Evolutionary conservation across 345 rosid species (phyloP).

Genomic region (Moringa oleifera): DNA sequence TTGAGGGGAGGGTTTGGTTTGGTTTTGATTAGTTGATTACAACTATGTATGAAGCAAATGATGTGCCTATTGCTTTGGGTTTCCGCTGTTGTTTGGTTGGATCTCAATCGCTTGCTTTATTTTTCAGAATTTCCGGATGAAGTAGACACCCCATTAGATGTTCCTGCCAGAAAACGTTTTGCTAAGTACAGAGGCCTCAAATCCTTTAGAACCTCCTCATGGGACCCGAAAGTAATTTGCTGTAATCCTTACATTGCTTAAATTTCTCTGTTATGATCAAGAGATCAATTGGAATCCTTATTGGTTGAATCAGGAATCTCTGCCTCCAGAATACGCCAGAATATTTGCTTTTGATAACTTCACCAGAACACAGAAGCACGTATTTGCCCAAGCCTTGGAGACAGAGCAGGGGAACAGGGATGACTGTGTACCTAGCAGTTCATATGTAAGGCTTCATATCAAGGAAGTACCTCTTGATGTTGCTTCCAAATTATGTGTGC

Average conservation of each 20-base stretch:
- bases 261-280: constrained; percentile 1
- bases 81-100: not conserved
- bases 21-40: not conserved
- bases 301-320: constrained; percentile 63
- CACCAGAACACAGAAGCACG: constrained; percentile 77
- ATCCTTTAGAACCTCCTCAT: constrained; percentile 87
- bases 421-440: constrained; percentile 53
- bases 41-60: constrained; percentile 3
- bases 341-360: constrained; percentile 91
- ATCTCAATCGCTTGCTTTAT: constrained; percentile 7
- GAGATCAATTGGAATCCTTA: constrained; percentile 12
- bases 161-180: constrained; percentile 84
- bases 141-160: constrained; percentile 85
- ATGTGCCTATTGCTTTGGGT: not conserved
- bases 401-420: constrained; percentile 50
- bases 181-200: constrained; percentile 89
- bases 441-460: constrained; percentile 65
- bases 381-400: constrained; percentile 50
- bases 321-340: constrained; percentile 86
- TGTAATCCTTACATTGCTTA: constrained; percentile 9
- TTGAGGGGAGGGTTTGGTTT: too few species aligned
- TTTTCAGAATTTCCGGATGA: constrained; percentile 88
- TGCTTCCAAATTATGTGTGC: constrained; percentile 50
- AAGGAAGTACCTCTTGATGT: constrained; percentile 57
- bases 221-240: constrained; percentile 84